Evolutionary conservation across 495 filamentous ascomycete species (phyloP).

Genomic region (Thermochaetoides thermophila): DNA sequence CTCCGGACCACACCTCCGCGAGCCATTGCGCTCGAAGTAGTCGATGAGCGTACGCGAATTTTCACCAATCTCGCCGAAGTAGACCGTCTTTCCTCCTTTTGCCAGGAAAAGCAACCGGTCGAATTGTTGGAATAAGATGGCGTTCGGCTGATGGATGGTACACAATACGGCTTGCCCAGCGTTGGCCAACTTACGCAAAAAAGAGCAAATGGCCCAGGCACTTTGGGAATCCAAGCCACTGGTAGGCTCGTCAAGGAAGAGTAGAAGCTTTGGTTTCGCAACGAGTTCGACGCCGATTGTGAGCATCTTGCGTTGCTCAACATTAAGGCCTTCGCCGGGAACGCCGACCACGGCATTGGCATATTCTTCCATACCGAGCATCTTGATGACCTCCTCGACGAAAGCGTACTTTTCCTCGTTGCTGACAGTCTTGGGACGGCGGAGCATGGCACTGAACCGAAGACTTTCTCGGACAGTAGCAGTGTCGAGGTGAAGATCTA

Average conservation of each 20-base stretch:
- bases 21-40: slow-evolving; percentile 51
- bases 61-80: slow-evolving; percentile 43
- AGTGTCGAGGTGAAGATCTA: slow-evolving; percentile 62
- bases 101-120: slow-evolving; percentile 55
- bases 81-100: slow-evolving; percentile 50
- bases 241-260: slow-evolving; percentile 69
- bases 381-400: slow-evolving; percentile 76
- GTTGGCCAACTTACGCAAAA: slow-evolving; percentile 70
- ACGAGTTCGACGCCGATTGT: slow-evolving; percentile 90
- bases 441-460: slow-evolving; percentile 61
- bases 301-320: slow-evolving; percentile 44
- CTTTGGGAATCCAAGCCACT: slow-evolving; percentile 74
- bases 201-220: slow-evolving; percentile 68
- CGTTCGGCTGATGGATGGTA: slow-evolving; percentile 68
- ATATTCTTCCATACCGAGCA: slow-evolving; percentile 69
- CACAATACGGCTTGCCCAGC: slow-evolving; percentile 59
- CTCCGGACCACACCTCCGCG: slow-evolving; percentile 46
- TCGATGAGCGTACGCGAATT: slow-evolving; percentile 24
- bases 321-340: slow-evolving; percentile 45
- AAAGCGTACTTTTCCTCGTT: slow-evolving; percentile 62
- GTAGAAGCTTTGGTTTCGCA: slow-evolving; percentile 62
- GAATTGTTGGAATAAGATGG: slow-evolving; percentile 59
- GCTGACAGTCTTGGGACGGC: slow-evolving; percentile 53
- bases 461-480: slow-evolving; percentile 73
- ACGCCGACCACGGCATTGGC: slow-evolving; percentile 74